Evolutionary conservation across 1,139 yeast species (phyloP), one percentile per base, ranked within the genome.

Genomic region (Suhomyces anneliseae): DNA sequence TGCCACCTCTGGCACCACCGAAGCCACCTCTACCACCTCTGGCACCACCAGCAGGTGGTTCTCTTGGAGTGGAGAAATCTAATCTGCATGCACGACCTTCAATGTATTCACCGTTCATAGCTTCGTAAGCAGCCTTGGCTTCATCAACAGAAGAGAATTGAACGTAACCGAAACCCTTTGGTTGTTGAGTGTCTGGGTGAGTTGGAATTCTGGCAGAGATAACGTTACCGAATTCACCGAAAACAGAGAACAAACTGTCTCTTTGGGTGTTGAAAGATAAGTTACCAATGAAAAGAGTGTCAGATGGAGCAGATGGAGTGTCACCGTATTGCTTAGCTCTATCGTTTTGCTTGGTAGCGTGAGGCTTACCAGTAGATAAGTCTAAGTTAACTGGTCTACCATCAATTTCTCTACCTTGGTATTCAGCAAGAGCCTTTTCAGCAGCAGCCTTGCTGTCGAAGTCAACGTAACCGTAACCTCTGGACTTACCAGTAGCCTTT

Each of bases 381-480:
- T 93, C 99, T 66, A 90, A 81, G 79, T 92, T 92, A 67, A 93
- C 81, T 69, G 95, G 89, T 81, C 99, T 87, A 60, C 99, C 99
- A 62, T 93, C 99, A 58, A 93, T 85, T 75, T 92, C 98, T 65
- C 78, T 82, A 64, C 97, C 98, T 75, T 90, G 96, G 82, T 78
- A 81, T 68, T 85, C 89, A 53, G 76, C 76, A 55, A 92, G 74
- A n/a, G 99, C 98, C 71, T 85, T 85, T 69, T 89, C 92, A 56
- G 98, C 99, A 52, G 76, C 78, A 38, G 81, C 79, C 62, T 82
- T 82, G 61, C 79, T 71, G 60, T 83, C 90, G 65, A 93, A 93
- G 69, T 93, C 99, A 70, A 93, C 97, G 74, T 93, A 93, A 63
- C 99, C 99, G 79, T 87, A 93, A 68, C 99, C 99, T 80, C 95